Base-by-base conservation (phyloP, 2,329 filamentous ascomycete species). In the Fusarium equiseti region DNA sequence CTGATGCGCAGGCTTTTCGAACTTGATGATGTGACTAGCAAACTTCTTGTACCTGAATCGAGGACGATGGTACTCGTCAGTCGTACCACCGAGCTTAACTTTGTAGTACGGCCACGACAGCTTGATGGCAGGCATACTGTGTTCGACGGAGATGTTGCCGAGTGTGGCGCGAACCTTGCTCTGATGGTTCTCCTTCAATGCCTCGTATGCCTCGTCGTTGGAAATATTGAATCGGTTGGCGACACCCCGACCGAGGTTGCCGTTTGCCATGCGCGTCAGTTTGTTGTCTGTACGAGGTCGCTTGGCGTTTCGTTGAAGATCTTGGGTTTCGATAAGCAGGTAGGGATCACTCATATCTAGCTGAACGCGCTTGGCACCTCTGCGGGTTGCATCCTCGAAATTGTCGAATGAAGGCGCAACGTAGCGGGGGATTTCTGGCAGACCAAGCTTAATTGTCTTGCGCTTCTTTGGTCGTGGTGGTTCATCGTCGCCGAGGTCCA, bases 61-160 rank as follows among this genome's bases (percentile, higher is more conserved):
- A 22, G 94, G 94, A 11, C 95, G 90, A 79, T 98, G 95, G 81
- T 95, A 97, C 42, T 93, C 92, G 72, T 82, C 94, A 80, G 79
- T 94, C 84, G 82, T 95, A 82, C 81, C 92, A 29, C 89, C 87
- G 22, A 98, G 85, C 76, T 92, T 93, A 59, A 96, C 94, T 77
- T 93, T 93, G 84, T 98, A 99, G 84, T 97, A 98, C 42, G 96
- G 96, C 89, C 93, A 98, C 68, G 97, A 93, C 43, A 99, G 84
- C 77, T 95, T 95, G 76, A 95, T 85, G 13, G 96, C 96, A 18
- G 96, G 95, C 85, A 97, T 86, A 79, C 93, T 95, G 82, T 99
- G 96, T 79, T 99, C 96, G 44, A 99, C 91, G n/a, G 92, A 90
- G 68, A 97, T 89, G 77, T 95, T 95, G 48, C 94, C 94, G 66